phyloP scores from a whole-genome alignment of 2,329 filamentous ascomycete species.

The Claviceps humidiphila region DNA sequence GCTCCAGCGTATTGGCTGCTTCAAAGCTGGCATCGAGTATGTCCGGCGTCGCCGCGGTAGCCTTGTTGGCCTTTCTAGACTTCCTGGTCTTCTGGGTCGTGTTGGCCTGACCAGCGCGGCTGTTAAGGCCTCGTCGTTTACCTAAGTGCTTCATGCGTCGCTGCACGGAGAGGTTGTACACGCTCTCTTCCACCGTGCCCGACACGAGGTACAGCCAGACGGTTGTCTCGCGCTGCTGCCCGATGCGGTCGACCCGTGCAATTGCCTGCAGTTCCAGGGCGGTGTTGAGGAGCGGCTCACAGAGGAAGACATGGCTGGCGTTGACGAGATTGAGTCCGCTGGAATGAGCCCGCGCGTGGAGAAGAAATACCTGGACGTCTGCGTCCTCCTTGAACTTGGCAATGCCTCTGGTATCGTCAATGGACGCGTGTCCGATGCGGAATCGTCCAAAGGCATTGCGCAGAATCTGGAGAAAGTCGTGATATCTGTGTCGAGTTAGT shows the following conservation, averaged over 20 bases:
- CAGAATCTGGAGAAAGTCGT: slow-evolving; percentile 66
- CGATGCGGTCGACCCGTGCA: slow-evolving; percentile 87
- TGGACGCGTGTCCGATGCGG: slow-evolving; percentile 59
- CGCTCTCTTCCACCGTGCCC: slow-evolving; percentile 81
- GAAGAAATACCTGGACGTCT: slow-evolving; percentile 64
- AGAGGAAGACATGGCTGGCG: slow-evolving; percentile 87
- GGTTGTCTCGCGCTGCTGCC: slow-evolving; percentile 74
- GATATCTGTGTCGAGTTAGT: slow-evolving; percentile 33
- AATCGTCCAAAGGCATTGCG: slow-evolving; percentile 55
- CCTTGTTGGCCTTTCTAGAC: slow-evolving; percentile 13
- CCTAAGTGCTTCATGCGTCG: slow-evolving; percentile 67
- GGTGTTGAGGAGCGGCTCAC: slow-evolving; percentile 86
- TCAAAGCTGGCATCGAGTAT: slow-evolving; percentile 55
- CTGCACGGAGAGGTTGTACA: slow-evolving; percentile 74
- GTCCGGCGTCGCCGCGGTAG: slow-evolving; percentile 22
- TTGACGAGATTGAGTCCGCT: slow-evolving; percentile 86
- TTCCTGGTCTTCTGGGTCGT: slow-evolving; percentile 14
- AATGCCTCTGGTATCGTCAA: slow-evolving; percentile 57
- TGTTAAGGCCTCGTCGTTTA: background rate
- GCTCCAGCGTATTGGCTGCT: slow-evolving; percentile 69
- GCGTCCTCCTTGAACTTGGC: slow-evolving; percentile 65
- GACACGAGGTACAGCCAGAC: slow-evolving; percentile 94
- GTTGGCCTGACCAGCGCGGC: slow-evolving; percentile 13
- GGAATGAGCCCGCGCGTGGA: slow-evolving; percentile 80
- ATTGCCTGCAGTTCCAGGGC: slow-evolving; percentile 91